phyloP scores from a whole-genome alignment of 2,329 filamentous ascomycete species.

The Metarhizium album region DNA sequence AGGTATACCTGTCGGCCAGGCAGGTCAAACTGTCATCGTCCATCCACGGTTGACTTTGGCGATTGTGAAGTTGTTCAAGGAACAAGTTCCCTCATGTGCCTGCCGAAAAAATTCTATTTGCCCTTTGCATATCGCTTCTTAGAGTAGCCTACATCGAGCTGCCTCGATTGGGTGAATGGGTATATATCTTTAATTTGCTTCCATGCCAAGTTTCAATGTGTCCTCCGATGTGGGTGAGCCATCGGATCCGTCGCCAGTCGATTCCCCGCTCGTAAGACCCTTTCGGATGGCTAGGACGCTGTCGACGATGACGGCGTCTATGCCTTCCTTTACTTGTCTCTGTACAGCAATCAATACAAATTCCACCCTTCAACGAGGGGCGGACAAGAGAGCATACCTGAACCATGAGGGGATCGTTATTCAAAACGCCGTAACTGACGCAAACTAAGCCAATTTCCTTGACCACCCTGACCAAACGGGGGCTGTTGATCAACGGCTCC shows the following conservation, averaged over 20 bases:
- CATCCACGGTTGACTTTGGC: background rate
- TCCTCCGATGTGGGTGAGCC: background rate
- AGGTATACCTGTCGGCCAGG: no score
- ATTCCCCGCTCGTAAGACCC: conserved; percentile 52
- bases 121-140: background rate
- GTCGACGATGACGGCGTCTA: conserved; percentile 96
- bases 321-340: conserved; percentile 87
- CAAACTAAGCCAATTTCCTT: conserved; percentile 92
- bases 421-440: conserved; percentile 83
- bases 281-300: conserved; percentile 87
- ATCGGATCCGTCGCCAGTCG: conserved; percentile 4
- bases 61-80: background rate
- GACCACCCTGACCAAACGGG: conserved; percentile 79
- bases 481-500: conserved; percentile 79
- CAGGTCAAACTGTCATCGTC: background rate
- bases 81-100: background rate
- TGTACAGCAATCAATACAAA: conserved; percentile 24
- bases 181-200: background rate
- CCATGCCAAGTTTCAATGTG: background rate
- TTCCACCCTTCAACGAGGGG: background rate
- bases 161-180: background rate
- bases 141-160: background rate
- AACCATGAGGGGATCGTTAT: conserved; percentile 79
- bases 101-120: background rate
- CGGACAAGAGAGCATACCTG: conserved; percentile 47